phyloP scores from a whole-genome alignment of 2,329 filamentous ascomycete species.

The Fusarium sp. region DNA sequence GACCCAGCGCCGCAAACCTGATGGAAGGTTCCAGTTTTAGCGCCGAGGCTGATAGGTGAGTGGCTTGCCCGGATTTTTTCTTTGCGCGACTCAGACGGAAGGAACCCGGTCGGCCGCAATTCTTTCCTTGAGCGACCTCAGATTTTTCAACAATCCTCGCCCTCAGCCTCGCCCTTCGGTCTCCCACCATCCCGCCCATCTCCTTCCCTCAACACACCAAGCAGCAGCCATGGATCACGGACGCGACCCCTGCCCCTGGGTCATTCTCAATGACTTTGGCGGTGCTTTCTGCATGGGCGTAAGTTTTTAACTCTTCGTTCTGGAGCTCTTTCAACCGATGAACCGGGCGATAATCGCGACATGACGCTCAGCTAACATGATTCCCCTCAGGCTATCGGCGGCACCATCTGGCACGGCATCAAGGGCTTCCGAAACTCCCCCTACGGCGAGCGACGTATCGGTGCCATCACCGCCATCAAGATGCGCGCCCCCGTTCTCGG shows the following conservation, averaged over 20 bases:
- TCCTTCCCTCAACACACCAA: slow-evolving; percentile 10
- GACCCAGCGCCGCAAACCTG: background rate
- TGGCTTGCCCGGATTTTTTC: slow-evolving; percentile 5
- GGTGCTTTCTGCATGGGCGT: slow-evolving; percentile 98
- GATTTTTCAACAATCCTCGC: slow-evolving; percentile 36
- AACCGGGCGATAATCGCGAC: slow-evolving; percentile 11
- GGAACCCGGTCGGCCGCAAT: slow-evolving; percentile 23
- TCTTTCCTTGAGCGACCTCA: slow-evolving; percentile 32
- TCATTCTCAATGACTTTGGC: slow-evolving; percentile 96
- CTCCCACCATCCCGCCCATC: background rate
- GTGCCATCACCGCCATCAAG: slow-evolving; percentile 96
- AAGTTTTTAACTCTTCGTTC: slow-evolving; percentile 53
- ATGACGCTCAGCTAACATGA: slow-evolving; percentile 28
- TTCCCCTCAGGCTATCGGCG: slow-evolving; percentile 72
- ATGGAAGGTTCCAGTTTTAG: slow-evolving; percentile 27
- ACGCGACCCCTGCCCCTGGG: slow-evolving; percentile 96
- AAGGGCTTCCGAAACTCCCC: slow-evolving; percentile 93
- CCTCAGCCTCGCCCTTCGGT: slow-evolving; percentile 22
- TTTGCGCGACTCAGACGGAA: slow-evolving; percentile 24
- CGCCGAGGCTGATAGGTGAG: slow-evolving; percentile 17
- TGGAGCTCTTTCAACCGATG: slow-evolving; percentile 1
- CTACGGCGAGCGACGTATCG: slow-evolving; percentile 94
- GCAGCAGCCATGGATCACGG: slow-evolving; percentile 83
- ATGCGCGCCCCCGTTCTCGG: slow-evolving; percentile 95
- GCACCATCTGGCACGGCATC: slow-evolving; percentile 94